Evolutionary conservation across 441 rosid genomes (phyloP).

Genomic region (Daphne laureola): DNA sequence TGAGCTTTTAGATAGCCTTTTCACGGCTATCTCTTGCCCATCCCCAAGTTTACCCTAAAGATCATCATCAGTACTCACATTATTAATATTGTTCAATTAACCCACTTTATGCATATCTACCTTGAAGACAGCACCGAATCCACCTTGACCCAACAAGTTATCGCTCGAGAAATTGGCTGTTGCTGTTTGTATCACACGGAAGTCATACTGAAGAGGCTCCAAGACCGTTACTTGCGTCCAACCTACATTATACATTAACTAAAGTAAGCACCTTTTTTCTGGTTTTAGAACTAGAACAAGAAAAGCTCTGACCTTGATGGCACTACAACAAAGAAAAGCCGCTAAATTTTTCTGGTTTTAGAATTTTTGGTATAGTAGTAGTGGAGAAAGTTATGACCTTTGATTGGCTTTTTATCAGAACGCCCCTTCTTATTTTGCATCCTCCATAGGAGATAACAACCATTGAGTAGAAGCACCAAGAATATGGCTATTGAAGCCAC

Average conservation of each 20-base stretch:
- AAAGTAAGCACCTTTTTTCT: background rate
- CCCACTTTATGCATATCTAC: slow-evolving; percentile 5
- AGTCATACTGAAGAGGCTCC: slow-evolving; percentile 21
- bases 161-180: slow-evolving; percentile 18
- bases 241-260: background rate
- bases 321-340: no score
- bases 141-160: slow-evolving; percentile 28
- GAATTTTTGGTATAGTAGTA: no score
- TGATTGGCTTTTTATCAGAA: slow-evolving; percentile 5
- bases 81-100: background rate
- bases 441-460: slow-evolving; percentile 5
- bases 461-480: slow-evolving; percentile 3
- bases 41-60: slow-evolving; percentile 14
- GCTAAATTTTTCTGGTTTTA: no score
- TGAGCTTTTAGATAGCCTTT: slow-evolving; percentile 17
- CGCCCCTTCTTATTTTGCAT: slow-evolving; percentile 14
- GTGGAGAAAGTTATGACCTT: no score
- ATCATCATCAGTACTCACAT: background rate
- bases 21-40: slow-evolving; percentile 20
- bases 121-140: slow-evolving; percentile 30
- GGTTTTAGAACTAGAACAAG: no score
- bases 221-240: slow-evolving; percentile 5
- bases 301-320: no score
- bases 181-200: slow-evolving; percentile 15
- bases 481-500: slow-evolving; percentile 6